A percentile compares a stretch with the other conserved stretches of the same genome.
phyloP scores from a whole-genome alignment of 2,329 filamentous ascomycete genomes.

The Claviceps sorghi region DNA sequence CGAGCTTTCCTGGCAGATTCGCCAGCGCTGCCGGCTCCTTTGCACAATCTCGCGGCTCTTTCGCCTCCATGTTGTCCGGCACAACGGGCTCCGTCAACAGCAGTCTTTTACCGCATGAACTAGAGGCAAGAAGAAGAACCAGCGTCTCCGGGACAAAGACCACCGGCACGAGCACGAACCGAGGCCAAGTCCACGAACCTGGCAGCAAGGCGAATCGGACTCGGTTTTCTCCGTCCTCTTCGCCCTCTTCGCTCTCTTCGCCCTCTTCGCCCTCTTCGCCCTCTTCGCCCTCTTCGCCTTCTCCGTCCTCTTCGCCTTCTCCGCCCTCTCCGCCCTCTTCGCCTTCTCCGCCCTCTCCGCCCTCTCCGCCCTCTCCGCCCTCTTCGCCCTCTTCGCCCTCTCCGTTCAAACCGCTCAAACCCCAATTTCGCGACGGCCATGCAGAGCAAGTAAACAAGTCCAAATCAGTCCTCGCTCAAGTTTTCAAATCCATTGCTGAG shows the following conservation, averaged over 20 bases:
- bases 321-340: too few species aligned
- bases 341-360: background rate
- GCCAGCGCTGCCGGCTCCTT: slow-evolving; percentile 8
- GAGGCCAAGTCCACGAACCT: background rate
- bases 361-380: background rate
- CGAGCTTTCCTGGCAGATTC: slow-evolving; percentile 14
- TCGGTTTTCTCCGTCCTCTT: background rate
- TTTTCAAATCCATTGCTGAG: slow-evolving; percentile 16
- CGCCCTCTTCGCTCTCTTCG: too few species aligned
- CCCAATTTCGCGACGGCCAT: background rate
- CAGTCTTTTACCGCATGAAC: slow-evolving; percentile 24
- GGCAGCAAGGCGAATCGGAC: background rate
- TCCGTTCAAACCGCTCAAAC: too few species aligned
- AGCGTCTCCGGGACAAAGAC: background rate
- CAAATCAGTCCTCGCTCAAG: slow-evolving; percentile 18
- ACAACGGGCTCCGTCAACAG: slow-evolving; percentile 3
- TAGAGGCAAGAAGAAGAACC: slow-evolving; percentile 13
- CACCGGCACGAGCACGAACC: background rate
- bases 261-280: too few species aligned
- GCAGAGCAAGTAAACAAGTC: slow-evolving; percentile 11
- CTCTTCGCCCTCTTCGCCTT: too few species aligned
- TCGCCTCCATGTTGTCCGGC: slow-evolving; percentile 6
- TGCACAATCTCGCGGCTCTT: slow-evolving; percentile 10
- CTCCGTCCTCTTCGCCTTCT: too few species aligned
- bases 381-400: background rate